Base-by-base conservation (phyloP, 371 early-diverging fungal genomes). In the Mucor indicus region DNA sequence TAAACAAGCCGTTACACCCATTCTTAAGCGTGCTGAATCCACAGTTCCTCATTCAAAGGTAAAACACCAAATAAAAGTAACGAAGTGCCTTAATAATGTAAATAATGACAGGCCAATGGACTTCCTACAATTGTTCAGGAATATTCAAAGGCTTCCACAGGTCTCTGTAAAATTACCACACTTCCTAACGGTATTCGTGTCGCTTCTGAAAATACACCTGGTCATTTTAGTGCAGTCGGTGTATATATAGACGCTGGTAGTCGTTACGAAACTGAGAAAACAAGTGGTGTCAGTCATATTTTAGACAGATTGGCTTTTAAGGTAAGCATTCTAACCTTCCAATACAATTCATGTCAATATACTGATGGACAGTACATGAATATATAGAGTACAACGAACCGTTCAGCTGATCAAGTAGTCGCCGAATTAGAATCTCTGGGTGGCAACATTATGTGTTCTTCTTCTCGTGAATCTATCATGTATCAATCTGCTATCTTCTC, bases 251-350 rank as follows among this genome's bases (percentile, higher is more conserved):
- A 95, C 57, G 89, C 91, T 5, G 95, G 96, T 21, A 89, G 92
- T 44, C 74, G 92, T 35, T 90, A 89, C 57, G 96, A 98, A 64
- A 81, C 85, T 21, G 67, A 63, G 1, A 41, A 51, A n/a, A 85
- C 84, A 3, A 61, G 81, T 0, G 98, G 96, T 17, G 81, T 79
- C 8, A 79, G 83, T 10, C 93, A 96, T 71, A 67, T 95, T 55
- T 66, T 95, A 42, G 96, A 96, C 66, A 85, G 93, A 31, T 67
- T 95, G 54, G 87, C 96, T 2, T 96, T 96, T 78, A 95, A 96
- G 80, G 90, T 88, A 61, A 54, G n/a, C n/a, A n/a, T n/a, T n/a
- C n/a, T n/a, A n/a, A n/a, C n/a, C n/a, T 15, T 21, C 13, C 3
- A 15, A 9, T 4, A 33, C 15, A 43, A 23, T 11, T 12, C n/a